Evolutionary conservation across 352 stramenopile species (phyloP), one percentile per base, ranked within the genome.

Genomic region (Globisporangium takayamanum): DNA sequence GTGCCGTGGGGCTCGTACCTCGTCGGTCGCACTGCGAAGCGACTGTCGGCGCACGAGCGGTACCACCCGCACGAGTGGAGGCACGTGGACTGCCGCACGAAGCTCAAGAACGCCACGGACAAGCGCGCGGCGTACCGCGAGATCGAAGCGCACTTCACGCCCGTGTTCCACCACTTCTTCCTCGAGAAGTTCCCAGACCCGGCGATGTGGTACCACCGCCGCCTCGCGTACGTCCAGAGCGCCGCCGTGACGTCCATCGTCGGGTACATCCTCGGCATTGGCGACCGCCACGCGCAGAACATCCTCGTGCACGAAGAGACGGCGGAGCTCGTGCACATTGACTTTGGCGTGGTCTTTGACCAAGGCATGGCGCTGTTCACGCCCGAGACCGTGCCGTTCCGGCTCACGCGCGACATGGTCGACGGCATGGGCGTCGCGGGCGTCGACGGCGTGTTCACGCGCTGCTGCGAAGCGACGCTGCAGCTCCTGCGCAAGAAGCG

Each of bases 271-370:
- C 47, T 96, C 25, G 96, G 97, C 10, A 99, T 99, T 63, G 98
- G 98, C 25, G 98, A 99, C 76, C 89, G 98, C 5, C 98, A 99
- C 60, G 89, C 88, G 26, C 88, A 96, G 53, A 99, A 99, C 68
- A 99, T 99, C 67, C 72, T 99, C 45, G 92, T 99, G 55, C 92
- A 99, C 60, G 81, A 98, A 49, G 89, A 89, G 41, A 99, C 95
- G 2, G 97, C 89, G 12, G 97, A 99, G 73, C 76, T 99, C 33
- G 94, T 99, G 42, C 98, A 99, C 68, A 99, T 99, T 67, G 98
- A 99, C 74, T 99, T 99, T 80, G 98, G 98, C 11, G 96, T 99
- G 47, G 95, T 99, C 12, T 99, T 99, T 80, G 98, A 99, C 63
- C 97, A 99, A 63, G 86, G 84, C 7, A 92, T 95, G 84, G 82